Conservation (phyloP, 2,329 filamentous ascomycete genomes). For the Neofusicoccum sp. region DNA sequence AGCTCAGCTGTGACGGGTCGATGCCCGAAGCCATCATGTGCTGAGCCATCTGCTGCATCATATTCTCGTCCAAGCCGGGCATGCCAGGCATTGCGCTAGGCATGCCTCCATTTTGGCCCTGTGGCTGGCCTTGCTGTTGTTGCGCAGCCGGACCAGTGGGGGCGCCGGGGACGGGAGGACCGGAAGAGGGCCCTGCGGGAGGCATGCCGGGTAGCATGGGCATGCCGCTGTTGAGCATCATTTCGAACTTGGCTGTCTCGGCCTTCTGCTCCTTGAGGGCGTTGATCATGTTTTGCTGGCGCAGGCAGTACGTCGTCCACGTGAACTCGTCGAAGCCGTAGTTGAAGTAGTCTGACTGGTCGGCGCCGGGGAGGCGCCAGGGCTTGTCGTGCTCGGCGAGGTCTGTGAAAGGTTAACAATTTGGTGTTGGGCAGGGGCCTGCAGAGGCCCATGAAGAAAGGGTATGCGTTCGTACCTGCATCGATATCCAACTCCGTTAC, state of each 20-base stretch:
- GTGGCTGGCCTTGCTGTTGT: conserved; percentile 15
- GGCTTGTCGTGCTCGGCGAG: conserved; percentile 75
- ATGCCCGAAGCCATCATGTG: conserved; percentile 55
- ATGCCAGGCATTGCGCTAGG: conserved; percentile 33
- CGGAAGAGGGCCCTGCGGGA: conserved; percentile 26
- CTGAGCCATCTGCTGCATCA: conserved; percentile 60
- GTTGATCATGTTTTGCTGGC: conserved; percentile 75
- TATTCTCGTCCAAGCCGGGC: conserved; percentile 52
- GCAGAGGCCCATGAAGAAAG: conserved; percentile 32
- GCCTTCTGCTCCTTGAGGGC: conserved; percentile 81
- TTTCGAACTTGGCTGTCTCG: conserved; percentile 60
- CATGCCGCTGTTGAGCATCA: conserved; percentile 46
- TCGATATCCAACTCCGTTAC: conserved; percentile 58
- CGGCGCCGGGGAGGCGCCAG: conserved; percentile 91
- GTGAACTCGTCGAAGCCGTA: conserved; percentile 99
- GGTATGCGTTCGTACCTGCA: conserved; percentile 32
- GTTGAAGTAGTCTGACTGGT: conserved; percentile 97
- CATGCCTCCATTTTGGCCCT: conserved; percentile 19
- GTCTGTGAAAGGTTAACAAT: conserved; percentile 27
- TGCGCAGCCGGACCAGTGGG: conserved; percentile 31
- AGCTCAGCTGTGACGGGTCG: conserved; percentile 54
- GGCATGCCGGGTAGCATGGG: conserved; percentile 26
- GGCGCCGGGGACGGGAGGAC: conserved; percentile 24
- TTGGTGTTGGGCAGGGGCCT: conserved; percentile 50
- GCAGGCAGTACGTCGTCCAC: conserved; percentile 90